Evolutionary conservation across 2,329 filamentous ascomycete genomes (phyloP), one percentile per base, ranked within the genome.

Genomic region (Claviceps arundinis): DNA sequence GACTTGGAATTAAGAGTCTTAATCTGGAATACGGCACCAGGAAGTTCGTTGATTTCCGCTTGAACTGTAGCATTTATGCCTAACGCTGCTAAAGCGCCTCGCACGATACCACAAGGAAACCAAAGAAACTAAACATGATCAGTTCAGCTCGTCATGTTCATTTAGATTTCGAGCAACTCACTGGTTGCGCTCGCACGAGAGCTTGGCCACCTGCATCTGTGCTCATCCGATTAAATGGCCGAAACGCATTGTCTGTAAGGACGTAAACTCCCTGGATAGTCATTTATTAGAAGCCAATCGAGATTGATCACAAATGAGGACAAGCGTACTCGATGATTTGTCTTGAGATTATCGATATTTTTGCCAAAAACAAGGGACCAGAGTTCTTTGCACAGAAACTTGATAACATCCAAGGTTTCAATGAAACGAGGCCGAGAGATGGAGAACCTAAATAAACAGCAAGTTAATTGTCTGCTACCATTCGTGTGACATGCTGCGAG

Each of bases 341-440:
- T 98, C 71, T 98, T 98, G 47, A 98, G 76, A 66, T 98, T 98
- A 69, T 98, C 93, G 63, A 98, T 88, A 68, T 97, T 94, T 70
- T 98, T 98, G 65, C 87, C 80, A 69, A 96, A 98, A 16, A 96
- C 80, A 19, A 97, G 76, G 37, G 82, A 89, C 93, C 93, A 98
- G 45, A 98, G 76, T 67, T 98, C 93, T 73, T 98, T 98, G 79
- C 93, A 98, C 48, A 98, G 76, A 64, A 98, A 97, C 68, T 98
- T 98, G 66, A 98, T 98, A 48, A 90, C 86, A 64, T 97, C 93
- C 43, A 98, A 80, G 4, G 90, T 90, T 61, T 95, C 89, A 56
- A 85, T 87, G 65, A 96, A 94, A 48, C 89, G 86, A 42, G 91
- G 89, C 50, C 89, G 78, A 65, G 94, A 87, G 63, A 80, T 77